Evolutionary conservation across 148 eudicot species (phyloP).

Genomic region (Rhododendron henanense): DNA sequence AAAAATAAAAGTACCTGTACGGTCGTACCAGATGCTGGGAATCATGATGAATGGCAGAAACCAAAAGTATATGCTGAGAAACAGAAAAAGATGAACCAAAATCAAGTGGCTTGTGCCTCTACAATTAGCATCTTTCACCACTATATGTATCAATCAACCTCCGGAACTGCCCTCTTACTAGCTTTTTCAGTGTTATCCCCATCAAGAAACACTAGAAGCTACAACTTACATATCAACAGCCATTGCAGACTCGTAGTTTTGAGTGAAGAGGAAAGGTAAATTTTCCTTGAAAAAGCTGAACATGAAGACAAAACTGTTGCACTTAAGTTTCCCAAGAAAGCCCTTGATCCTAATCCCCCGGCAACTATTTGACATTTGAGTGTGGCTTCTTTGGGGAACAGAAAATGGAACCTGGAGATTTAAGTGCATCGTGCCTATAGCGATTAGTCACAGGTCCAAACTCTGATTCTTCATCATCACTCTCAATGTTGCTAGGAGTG

Average conservation of each 20-base stretch:
- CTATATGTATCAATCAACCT: background rate
- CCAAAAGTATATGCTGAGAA: background rate
- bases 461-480: slow-evolving; percentile 81
- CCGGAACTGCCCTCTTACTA: background rate
- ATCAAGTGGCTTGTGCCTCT: slow-evolving; percentile 1
- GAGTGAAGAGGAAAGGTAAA: background rate
- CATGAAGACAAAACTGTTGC: background rate
- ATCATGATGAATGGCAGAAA: slow-evolving; percentile 10
- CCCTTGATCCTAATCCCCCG: slow-evolving; percentile 3
- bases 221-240: background rate
- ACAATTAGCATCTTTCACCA: background rate
- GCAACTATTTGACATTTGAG: slow-evolving; percentile 7
- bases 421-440: slow-evolving; percentile 20
- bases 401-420: slow-evolving; percentile 41
- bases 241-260: background rate
- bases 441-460: slow-evolving; percentile 26
- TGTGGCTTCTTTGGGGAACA: slow-evolving; percentile 39
- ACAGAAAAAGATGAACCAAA: slow-evolving; percentile 9
- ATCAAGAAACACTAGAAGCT: background rate
- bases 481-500: slow-evolving; percentile 43
- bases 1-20: slow-evolving; percentile 1
- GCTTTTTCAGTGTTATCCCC: background rate
- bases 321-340: background rate
- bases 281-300: background rate
- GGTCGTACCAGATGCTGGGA: background rate